Percentiles rank a stretch among this genome's conserved stretches.
phyloP scores from a whole-genome alignment of 352 stramenopile genomes.

The Globisporangium middletonii region DNA sequence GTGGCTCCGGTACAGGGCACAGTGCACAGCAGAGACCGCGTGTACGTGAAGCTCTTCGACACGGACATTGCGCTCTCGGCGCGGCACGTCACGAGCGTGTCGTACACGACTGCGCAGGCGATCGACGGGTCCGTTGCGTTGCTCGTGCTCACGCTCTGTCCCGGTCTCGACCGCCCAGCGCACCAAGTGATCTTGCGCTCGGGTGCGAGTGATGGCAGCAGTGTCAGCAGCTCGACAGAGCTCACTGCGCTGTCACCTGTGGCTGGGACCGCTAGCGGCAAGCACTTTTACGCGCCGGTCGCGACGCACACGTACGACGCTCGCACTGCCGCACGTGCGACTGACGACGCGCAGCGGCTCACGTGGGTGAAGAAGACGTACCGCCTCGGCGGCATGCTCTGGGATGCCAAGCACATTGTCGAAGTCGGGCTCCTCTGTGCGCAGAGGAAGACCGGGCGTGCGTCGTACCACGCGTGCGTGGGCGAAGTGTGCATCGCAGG shows the following conservation, averaged over 20 bases:
- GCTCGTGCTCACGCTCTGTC: conserved; percentile 33
- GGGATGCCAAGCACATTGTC: conserved; percentile 38
- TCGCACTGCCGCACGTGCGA: not conserved
- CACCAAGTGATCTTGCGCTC: conserved; percentile 35
- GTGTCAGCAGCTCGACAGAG: conserved; percentile 4
- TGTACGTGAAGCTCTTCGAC: conserved; percentile 39
- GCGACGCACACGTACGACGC: conserved; percentile 4
- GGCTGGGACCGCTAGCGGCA: conserved; percentile 19
- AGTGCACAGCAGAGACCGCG: conserved; percentile 23
- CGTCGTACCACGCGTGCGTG: conserved; percentile 26
- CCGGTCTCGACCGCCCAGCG: conserved; percentile 27
- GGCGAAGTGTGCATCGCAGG: conserved; percentile 28
- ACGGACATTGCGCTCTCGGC: conserved; percentile 33
- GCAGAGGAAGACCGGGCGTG: conserved; percentile 15
- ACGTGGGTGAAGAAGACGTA: conserved; percentile 38
- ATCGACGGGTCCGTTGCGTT: conserved; percentile 23
- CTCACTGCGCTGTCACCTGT: conserved; percentile 17
- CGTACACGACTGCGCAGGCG: conserved; percentile 26
- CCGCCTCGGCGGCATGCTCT: conserved; percentile 29
- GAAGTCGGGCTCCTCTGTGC: conserved; percentile 34
- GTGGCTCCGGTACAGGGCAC: conserved; percentile 17
- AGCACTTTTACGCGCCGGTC: conserved; percentile 33
- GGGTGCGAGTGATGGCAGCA: conserved; percentile 14
- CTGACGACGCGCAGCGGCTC: not conserved
- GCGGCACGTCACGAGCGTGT: conserved; percentile 29